Base-by-base conservation (phyloP, 192 early-diverging fungal species). In the Linderina pennispora region DNA sequence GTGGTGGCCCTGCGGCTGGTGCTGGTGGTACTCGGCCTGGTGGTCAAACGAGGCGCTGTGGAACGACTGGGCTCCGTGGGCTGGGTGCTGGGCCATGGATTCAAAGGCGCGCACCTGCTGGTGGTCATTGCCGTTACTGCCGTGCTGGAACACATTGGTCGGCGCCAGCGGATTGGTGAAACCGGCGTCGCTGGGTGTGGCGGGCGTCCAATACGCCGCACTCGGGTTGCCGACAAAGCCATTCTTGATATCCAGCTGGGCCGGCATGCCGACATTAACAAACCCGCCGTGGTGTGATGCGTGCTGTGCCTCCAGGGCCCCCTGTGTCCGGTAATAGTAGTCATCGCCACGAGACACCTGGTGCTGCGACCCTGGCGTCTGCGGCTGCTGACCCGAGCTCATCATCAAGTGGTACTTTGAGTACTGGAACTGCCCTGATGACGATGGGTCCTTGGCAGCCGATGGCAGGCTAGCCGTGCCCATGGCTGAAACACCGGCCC, bases 401-500 rank as follows among this genome's bases (percentile, higher is more conserved):
- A 71, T 71, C 68, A 71, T 71, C 39, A 63, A 16, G 26, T 63
- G 68, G 49, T 71, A 71, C 48, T 71, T 71, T 38, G 53, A 50
- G 36, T 66, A 74, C 35, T 51, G 48, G 46, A 62, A 74, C 4
- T 55, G 38, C 1, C 26, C 34, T 0, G 7, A 5, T 5, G 38
- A 40, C 21, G 52, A 23, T n/a, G 57, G 24, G 20, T 65, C 63
- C 40, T 66, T 74, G 10, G 62, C 20, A 1, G 35, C 59, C 17
- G 70, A 62, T 0, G 62, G 53, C 11, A 73, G 48, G 32, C 19
- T 31, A 3, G 53, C 21, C 19, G 8, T 43, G 32, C 15, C 19
- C 41, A 43, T 31, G n/a, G 42, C 24, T n/a, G n/a, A n/a, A n/a
- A n/a, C n/a, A n/a, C n/a, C n/a, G n/a, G n/a, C n/a, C n/a, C n/a